These are phyloP conservation scores for Psilocybe cubensis DNA, from an alignment of 768 basidiomycete species.

Conservation along the genomic window DNA sequence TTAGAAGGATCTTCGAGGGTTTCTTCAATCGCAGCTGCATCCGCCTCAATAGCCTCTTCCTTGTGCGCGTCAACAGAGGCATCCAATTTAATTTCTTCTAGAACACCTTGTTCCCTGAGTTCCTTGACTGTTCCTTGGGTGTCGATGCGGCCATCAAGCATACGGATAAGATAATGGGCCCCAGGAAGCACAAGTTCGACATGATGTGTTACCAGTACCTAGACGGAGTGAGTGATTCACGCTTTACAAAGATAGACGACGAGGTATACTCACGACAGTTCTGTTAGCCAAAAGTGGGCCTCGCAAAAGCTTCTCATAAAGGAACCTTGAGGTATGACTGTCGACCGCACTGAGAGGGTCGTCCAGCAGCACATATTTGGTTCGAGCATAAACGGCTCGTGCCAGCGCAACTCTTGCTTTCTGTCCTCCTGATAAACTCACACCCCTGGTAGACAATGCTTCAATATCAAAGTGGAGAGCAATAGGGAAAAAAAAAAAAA, in stretches of 20 bases:
- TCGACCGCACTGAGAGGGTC: slow-evolving; percentile 83
- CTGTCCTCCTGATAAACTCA: slow-evolving; percentile 81
- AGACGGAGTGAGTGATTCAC: not conserved
- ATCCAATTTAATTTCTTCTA: slow-evolving; percentile 27
- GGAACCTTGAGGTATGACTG: slow-evolving; percentile 37
- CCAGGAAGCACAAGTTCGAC: slow-evolving; percentile 84
- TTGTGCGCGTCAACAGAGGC: slow-evolving; percentile 52
- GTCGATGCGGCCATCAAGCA: slow-evolving; percentile 83
- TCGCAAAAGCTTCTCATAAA: slow-evolving; percentile 33
- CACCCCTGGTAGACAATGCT: slow-evolving; percentile 60
- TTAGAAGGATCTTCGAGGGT: slow-evolving; percentile 29
- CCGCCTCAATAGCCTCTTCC: slow-evolving; percentile 43
- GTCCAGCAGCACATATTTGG: slow-evolving; percentile 74
- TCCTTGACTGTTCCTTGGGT: slow-evolving; percentile 72
- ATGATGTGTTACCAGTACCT: slow-evolving; percentile 83
- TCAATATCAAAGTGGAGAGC: not conserved
- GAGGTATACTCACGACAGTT: slow-evolving; percentile 29
- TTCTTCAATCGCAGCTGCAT: slow-evolving; percentile 28
- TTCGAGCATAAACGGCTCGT: slow-evolving; percentile 77
- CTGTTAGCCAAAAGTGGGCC: slow-evolving; percentile 34
- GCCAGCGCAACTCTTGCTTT: slow-evolving; percentile 86
- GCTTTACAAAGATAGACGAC: not conserved
- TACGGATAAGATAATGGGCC: slow-evolving; percentile 72
- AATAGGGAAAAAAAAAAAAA: slow-evolving; percentile 3
- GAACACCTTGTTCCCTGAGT: slow-evolving; percentile 54